Conservation (phyloP, 176 grass and related monocot genomes). For the maize (Zea mays) region Zm-B73-REFERENCE-NAM-5.0 NC_050096.1:200994501-200995000, state of each 20-base stretch:
- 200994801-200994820: neutral
- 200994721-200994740: conserved; percentile 22
- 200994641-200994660: neutral
- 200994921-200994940: neutral
- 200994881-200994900: neutral
- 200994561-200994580: neutral
- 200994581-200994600: conserved; percentile 27
- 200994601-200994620: conserved; percentile 32
- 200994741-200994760: conserved; percentile 16
- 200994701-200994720: neutral
- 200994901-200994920: neutral
- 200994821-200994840: neutral
- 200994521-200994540: conserved; percentile 40
- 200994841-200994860: conserved; percentile 1
- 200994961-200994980: neutral
- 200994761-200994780: conserved; percentile 20
- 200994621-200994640: conserved; percentile 18
- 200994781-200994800: neutral
- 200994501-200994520: conserved; percentile 15
- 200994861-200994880: conserved; percentile 9
- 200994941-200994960: neutral
- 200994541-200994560: conserved; percentile 3
- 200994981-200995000: conserved; percentile 3
- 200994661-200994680: neutral
- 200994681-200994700: conserved; percentile 1